Evolutionary conservation across 2,329 filamentous ascomycete genomes (phyloP), one percentile per base, ranked within the genome.

Genomic region (Claviceps pazoutovae): DNA sequence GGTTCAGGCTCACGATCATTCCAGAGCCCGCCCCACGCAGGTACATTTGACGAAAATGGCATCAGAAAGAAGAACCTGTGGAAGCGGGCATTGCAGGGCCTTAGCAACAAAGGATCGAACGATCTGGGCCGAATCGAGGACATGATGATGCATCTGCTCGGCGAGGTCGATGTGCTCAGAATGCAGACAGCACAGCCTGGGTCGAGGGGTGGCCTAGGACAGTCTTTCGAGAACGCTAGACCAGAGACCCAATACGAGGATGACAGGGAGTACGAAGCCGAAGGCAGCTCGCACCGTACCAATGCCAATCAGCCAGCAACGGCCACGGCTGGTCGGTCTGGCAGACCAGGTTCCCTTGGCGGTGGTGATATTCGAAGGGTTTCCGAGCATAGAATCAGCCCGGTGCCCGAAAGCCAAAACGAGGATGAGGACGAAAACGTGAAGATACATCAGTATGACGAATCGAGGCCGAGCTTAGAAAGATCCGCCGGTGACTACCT

Each of bases 1-100:
- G 72, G 79, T 34, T 79, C 79, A 48, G 73, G 73, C 11, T 71
- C 83, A 23, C 79, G 84, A 54, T 81, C 79, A 4, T 60, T 80
- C 26, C 76, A 78, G 54, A 77, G 71, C 49, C 68, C 68, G 19
- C 82, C 79, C 8, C 75, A 79, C 56, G 69, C 74, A 4, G 76
- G 76, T 47, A 76, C 71, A 0, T 60, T 68, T 46, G 79, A 83
- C 41, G 79, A 82, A 52, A 61, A 73, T 21, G 74, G 83, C 21
- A 75, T 78, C 45, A 96, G 96, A 78, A 89, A 88, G 64, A 86
- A 88, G 68, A 95, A 88, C 63, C 79, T 98, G n/a, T 93, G 97
- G 71, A 86, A 85, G 61, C 83, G 91, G 56, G 93, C 93, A n/a
- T 74, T 98, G 48, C 91, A 94, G 64, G 90, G 90, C 3, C 74